These are phyloP conservation scores for Leishmania martiniquensis DNA, from an alignment of 208 protist species.

Conservation along the genomic window DNA sequence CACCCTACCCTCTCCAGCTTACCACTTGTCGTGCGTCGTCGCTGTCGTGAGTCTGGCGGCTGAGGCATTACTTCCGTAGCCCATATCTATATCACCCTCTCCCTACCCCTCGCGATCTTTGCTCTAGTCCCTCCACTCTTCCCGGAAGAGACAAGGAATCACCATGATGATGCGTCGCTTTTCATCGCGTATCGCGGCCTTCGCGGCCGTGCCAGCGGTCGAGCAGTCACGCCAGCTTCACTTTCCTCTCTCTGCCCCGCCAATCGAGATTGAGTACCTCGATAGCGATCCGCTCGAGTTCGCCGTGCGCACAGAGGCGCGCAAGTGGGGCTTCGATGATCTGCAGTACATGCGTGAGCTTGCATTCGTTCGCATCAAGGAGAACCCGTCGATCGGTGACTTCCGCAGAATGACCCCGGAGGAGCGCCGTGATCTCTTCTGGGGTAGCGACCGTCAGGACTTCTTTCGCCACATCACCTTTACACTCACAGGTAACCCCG, in stretches of 20 bases:
- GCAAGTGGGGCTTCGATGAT: constrained; percentile 89
- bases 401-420: constrained; percentile 86
- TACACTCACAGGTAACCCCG: constrained; percentile 65
- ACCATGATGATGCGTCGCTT: constrained; percentile 37
- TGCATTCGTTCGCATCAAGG: constrained; percentile 89
- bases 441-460: constrained; percentile 88
- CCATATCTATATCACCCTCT: too few relatives aligned
- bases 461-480: constrained; percentile 86
- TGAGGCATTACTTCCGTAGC: too few relatives aligned
- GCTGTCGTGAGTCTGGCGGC: too few relatives aligned
- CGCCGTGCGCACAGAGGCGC: constrained; percentile 87
- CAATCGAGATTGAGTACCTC: constrained; percentile 88
- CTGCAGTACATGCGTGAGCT: constrained; percentile 90
- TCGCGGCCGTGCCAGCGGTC: constrained; percentile 25
- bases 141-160: background rate
- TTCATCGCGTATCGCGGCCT: constrained; percentile 38
- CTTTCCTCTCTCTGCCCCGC: constrained; percentile 82
- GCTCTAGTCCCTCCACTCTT: background rate
- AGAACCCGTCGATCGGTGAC: constrained; percentile 86
- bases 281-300: constrained; percentile 89
- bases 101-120: background rate
- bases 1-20: too few relatives aligned
- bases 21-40: too few relatives aligned
- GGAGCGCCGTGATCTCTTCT: constrained; percentile 87
- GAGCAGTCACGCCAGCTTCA: constrained; percentile 63